A percentile compares a stretch with the other conserved stretches of the same genome.
phyloP scores from a whole-genome alignment of 805 yeast species.

The Candida saitoana region DNA sequence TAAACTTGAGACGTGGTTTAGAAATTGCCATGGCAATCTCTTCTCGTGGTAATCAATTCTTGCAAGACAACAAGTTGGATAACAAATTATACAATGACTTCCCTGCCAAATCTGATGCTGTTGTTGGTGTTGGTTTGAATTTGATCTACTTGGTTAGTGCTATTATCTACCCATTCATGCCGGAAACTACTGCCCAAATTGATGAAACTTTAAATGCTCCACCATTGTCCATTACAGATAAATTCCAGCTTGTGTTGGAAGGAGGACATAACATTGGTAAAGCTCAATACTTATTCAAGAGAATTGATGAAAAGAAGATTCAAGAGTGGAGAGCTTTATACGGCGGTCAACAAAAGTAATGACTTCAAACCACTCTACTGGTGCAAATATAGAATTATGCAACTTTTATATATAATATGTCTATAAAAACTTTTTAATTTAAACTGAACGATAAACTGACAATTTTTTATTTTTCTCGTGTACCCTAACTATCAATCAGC shows the following conservation, averaged over 20 bases:
- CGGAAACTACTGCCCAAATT: slow-evolving; percentile 70
- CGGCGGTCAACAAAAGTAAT: slow-evolving; percentile 64
- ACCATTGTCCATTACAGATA: slow-evolving; percentile 68
- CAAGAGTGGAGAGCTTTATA: slow-evolving; percentile 82
- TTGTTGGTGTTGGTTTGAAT: slow-evolving; percentile 87
- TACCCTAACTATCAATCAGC: slow-evolving; percentile 9
- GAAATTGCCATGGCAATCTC: slow-evolving; percentile 89
- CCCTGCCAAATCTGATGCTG: slow-evolving; percentile 85
- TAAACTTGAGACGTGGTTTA: slow-evolving; percentile 80
- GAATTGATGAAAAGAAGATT: slow-evolving; percentile 87
- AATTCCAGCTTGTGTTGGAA: slow-evolving; percentile 61
- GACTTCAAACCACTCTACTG: too few relatives aligned
- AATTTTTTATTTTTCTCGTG: too few relatives aligned
- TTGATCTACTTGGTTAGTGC: slow-evolving; percentile 83
- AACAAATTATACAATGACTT: slow-evolving; percentile 71
- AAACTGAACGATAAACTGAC: slow-evolving; percentile 4
- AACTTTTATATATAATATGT: too few relatives aligned
- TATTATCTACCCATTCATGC: slow-evolving; percentile 83
- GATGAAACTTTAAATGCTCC: slow-evolving; percentile 82
- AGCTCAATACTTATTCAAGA: slow-evolving; percentile 85
- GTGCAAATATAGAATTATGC: too few relatives aligned
- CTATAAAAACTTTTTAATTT: too few relatives aligned
- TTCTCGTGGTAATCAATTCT: slow-evolving; percentile 88
- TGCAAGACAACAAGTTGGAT: slow-evolving; percentile 94
- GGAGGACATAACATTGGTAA: slow-evolving; percentile 86